Evolutionary conservation across 768 basidiomycete genomes (phyloP).

Genomic region (Lactifluus piperatus): DNA sequence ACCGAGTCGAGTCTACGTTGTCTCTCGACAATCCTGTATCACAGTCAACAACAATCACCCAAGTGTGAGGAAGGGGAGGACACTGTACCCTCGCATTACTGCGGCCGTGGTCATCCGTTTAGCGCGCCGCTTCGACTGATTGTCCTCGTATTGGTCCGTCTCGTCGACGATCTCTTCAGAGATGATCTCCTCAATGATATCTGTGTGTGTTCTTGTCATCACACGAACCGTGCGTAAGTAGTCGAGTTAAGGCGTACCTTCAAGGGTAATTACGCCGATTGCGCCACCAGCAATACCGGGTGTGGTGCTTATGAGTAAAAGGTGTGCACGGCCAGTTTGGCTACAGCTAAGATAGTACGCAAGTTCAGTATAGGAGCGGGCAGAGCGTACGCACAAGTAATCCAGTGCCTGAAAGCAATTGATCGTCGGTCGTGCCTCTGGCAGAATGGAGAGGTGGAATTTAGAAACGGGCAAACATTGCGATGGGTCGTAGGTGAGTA

Average conservation of each 20-base stretch:
- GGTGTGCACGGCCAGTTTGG: conserved; percentile 91
- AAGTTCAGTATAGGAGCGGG: not conserved
- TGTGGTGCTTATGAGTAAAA: conserved; percentile 75
- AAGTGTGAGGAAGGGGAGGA: not conserved
- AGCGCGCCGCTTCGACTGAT: conserved; percentile 68
- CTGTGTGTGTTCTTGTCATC: conserved; percentile 27
- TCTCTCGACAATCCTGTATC: conserved; percentile 45
- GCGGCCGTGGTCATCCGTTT: conserved; percentile 62
- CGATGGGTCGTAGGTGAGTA: conserved; percentile 85
- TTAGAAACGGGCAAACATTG: conserved; percentile 61
- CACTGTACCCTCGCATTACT: conserved; percentile 66
- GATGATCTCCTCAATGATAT: conserved; percentile 90
- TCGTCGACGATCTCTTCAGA: conserved; percentile 95
- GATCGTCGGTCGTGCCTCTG: conserved; percentile 81
- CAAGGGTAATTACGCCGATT: conserved; percentile 85
- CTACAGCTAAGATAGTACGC: conserved; percentile 28
- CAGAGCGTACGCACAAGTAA: conserved; percentile 57
- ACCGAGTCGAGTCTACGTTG: conserved; percentile 27
- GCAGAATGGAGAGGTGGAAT: conserved; percentile 75
- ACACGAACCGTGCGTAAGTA: not conserved
- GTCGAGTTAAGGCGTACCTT: conserved; percentile 37
- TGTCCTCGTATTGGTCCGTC: conserved; percentile 85
- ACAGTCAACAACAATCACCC: not conserved
- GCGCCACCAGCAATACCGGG: conserved; percentile 81
- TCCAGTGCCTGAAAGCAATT: conserved; percentile 94